Percentiles rank a stretch among this genome's conserved stretches.
Evolutionary conservation across 805 yeast species (phyloP).

Genomic region (Jamesozyma gamospora): DNA sequence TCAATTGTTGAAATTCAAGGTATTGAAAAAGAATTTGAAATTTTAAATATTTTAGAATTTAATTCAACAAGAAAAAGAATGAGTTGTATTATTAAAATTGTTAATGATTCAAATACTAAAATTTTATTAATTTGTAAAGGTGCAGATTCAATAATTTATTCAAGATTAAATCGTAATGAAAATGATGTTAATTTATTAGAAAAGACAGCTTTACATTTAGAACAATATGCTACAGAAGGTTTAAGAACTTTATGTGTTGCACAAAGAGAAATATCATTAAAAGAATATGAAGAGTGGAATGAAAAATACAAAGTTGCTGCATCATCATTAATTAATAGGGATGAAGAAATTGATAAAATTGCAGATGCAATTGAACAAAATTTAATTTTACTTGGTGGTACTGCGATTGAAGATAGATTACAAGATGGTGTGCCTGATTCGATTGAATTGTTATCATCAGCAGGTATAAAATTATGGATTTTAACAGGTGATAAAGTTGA

Average conservation of each 20-base stretch:
- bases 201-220: conserved; percentile 63
- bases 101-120: conserved; percentile 38
- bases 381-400: conserved; percentile 63
- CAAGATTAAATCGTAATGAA: conserved; percentile 41
- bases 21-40: conserved; percentile 56
- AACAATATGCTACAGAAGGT: conserved; percentile 76
- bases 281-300: conserved; percentile 55
- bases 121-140: conserved; percentile 73
- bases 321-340: conserved; percentile 53
- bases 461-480: conserved; percentile 83
- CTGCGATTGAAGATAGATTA: conserved; percentile 78
- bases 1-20: conserved; percentile 62
- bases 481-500: conserved; percentile 83
- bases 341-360: conserved; percentile 60
- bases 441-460: conserved; percentile 55
- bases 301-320: conserved; percentile 54
- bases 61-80: conserved; percentile 80
- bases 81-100: conserved; percentile 72
- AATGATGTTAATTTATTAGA: conserved; percentile 40
- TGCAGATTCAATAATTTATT: conserved; percentile 73
- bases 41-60: conserved; percentile 63
- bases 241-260: conserved; percentile 76
- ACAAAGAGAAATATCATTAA: conserved; percentile 54
- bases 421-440: conserved; percentile 87
- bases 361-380: conserved; percentile 66